These are phyloP conservation scores for Colletotrichum navitas DNA, from an alignment of 2,329 filamentous ascomycete genomes.

Conservation along the genomic window DNA sequence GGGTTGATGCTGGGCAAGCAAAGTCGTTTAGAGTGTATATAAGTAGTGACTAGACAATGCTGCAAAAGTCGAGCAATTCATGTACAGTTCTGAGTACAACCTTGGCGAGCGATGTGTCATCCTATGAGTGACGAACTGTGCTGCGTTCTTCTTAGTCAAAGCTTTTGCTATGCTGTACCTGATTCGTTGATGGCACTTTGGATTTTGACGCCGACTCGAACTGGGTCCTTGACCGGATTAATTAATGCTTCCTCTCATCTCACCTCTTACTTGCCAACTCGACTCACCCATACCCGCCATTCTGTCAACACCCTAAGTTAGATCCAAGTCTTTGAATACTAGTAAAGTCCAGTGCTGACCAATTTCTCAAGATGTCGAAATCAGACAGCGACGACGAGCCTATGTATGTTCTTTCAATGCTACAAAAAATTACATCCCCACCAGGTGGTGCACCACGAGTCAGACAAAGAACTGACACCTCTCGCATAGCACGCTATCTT, in stretches of 20 bases:
- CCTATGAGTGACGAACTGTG: background rate
- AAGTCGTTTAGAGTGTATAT: constrained; percentile 47
- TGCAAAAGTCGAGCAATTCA: constrained; percentile 40
- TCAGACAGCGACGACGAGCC: constrained; percentile 61
- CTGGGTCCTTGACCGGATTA: constrained; percentile 20
- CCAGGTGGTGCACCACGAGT: background rate
- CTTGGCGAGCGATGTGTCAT: background rate
- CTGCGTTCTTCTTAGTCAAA: constrained; percentile 6
- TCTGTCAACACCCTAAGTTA: background rate
- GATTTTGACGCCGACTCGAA: constrained; percentile 18
- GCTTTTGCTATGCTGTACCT: constrained; percentile 16
- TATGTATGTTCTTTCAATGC: constrained; percentile 53
- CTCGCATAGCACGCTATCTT: constrained; percentile 70
- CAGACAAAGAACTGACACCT: background rate
- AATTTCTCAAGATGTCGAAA: constrained; percentile 18
- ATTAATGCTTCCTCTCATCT: background rate
- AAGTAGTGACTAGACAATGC: constrained; percentile 48
- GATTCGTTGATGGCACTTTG: constrained; percentile 24
- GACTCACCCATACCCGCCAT: background rate
- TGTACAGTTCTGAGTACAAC: constrained; percentile 27
- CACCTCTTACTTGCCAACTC: constrained; percentile 16
- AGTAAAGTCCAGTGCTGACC: background rate
- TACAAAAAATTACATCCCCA: constrained; percentile 3
- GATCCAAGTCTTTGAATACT: background rate
- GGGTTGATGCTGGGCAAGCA: constrained; percentile 38